A percentile compares a stretch with the other conserved stretches of the same genome.
These are phyloP conservation scores for Porphyrellus cyaneotinctus DNA, from an alignment of 768 basidiomycete genomes.

Conservation along the genomic window DNA sequence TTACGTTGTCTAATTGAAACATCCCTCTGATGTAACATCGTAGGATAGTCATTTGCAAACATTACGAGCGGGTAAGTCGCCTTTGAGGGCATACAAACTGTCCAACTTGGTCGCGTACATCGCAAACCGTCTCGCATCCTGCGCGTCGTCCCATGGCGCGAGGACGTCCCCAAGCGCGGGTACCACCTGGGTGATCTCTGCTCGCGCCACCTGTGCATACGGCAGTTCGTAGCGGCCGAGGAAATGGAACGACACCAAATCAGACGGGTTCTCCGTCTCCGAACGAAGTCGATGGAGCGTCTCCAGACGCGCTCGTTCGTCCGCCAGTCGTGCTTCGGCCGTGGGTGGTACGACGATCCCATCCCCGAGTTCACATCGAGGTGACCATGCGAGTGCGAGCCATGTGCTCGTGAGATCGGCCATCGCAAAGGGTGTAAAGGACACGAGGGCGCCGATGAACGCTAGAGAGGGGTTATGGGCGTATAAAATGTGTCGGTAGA, in stretches of 20 bases:
- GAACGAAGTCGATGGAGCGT: conserved; percentile 19
- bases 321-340: conserved; percentile 31
- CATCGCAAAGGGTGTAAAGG: conserved; percentile 46
- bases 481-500: conserved; percentile 45
- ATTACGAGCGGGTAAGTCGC: too few species aligned
- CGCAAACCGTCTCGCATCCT: conserved; percentile 22
- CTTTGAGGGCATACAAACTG: conserved; percentile 24
- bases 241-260: conserved; percentile 27
- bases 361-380: not conserved
- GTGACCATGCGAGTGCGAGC: conserved; percentile 42
- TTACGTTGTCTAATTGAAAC: not conserved
- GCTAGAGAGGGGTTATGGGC: conserved; percentile 44
- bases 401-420: conserved; percentile 49
- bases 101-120: conserved; percentile 29
- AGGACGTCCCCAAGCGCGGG: conserved; percentile 17
- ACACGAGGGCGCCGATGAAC: conserved; percentile 41
- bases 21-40: not conserved
- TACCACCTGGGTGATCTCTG: conserved; percentile 12
- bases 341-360: conserved; percentile 33
- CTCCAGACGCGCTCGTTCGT: conserved; percentile 36
- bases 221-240: conserved; percentile 17
- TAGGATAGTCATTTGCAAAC: too few species aligned
- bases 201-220: conserved; percentile 19
- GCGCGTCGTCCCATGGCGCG: conserved; percentile 27
- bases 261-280: conserved; percentile 22